Base-by-base conservation (phyloP, 2,329 filamentous ascomycete genomes). In the Blastomyces gilchristii region DNA sequence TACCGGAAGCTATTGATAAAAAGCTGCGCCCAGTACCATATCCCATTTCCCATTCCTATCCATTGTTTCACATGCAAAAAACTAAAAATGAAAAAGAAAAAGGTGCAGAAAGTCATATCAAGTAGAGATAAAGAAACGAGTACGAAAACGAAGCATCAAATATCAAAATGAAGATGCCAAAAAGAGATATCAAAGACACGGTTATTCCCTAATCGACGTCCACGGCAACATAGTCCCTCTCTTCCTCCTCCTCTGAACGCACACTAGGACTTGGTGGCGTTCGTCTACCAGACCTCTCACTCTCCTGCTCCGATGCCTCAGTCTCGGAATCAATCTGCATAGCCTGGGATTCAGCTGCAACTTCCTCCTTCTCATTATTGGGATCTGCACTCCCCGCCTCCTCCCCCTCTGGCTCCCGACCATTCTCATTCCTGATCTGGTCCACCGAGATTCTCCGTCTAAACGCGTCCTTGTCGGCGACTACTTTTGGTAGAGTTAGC, bases 401-500 rank as follows among this genome's bases (percentile, higher is more conserved):
- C 62, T 18, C 28, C 11, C 49, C 41, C 14, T 50, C 41, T 22
- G 41, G 4, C n/a, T 2, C 56, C 39, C 34, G 16, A 43, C 61
- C 62, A 62, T 79, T 81, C 70, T 80, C 76, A 54, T 82, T 75
- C 68, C 81, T 79, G 22, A 82, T 78, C 72, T 81, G 81, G 70
- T 77, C 79, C 31, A 83, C 75, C 69, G 81, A 78, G 9, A 81
- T 80, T 64, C 34, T 63, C 63, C 61, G 65, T 22, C 58, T 65
- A 41, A 41, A 65, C 63, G 67, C 66, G 14, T 68, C 47, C 18
- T 67, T 64, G 1, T 85, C 85, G 74, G 80, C 83, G 71, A 88
- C 85, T 8, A 83, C 70, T 79, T 91, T 92, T 8, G 89, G 89
- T 1, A 95, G 84, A n/a, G 83, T 85, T n/a, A 95, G 81, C 45